Evolutionary conservation across 2,329 filamentous ascomycete species (phyloP), one percentile per base, ranked within the genome.

Genomic region (Penicillium paneum): DNA sequence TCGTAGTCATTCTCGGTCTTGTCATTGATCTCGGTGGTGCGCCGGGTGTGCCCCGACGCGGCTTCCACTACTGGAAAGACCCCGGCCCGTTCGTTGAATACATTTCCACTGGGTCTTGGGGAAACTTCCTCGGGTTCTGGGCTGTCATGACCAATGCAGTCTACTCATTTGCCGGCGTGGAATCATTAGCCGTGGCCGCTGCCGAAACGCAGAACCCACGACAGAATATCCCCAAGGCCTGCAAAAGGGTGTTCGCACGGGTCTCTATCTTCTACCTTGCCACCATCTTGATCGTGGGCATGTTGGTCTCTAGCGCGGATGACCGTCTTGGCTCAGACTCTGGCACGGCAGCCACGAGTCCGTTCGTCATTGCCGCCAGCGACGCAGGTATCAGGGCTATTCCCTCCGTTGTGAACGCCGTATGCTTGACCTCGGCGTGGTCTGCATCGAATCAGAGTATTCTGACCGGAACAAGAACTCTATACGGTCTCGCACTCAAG

Each of bases 401-500:
- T 5, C 86, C 87, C 0, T 84, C 83, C 6, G 82, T 92, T 51
- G 85, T 92, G 72, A 93, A 93, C 68, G 88, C 87, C 34, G 79
- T 91, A 26, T 86, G 92, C 62, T 79, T 91, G 60, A 89, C 85
- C 0, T 88, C 86, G 0, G 87, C 86, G 0, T 86, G 83, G 73
- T 90, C 87, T 0, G 80, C 87, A 0, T 84, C 82, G 0, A 91
- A 91, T 62, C 84, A 87, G 60, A 83, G 81, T 64, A 75, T 91
- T 49, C 79, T 80, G 63, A 76, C 77, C 2, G 79, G 77, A 11
- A 81, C 79, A 7, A 76, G 81, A 57, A 78, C 78, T 52, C 73
- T 83, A 10, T 82, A 80, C 59, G 72, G 72, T 29, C 63, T 76
- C 2, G 74, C 74, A 0, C 61, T 81, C 60, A 79, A 80, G 59